A percentile compares a stretch with the other conserved stretches of the same genome.
Conservation (phyloP, 1,284 basidiomycete genomes). For the Flammula alnicola region DNA sequence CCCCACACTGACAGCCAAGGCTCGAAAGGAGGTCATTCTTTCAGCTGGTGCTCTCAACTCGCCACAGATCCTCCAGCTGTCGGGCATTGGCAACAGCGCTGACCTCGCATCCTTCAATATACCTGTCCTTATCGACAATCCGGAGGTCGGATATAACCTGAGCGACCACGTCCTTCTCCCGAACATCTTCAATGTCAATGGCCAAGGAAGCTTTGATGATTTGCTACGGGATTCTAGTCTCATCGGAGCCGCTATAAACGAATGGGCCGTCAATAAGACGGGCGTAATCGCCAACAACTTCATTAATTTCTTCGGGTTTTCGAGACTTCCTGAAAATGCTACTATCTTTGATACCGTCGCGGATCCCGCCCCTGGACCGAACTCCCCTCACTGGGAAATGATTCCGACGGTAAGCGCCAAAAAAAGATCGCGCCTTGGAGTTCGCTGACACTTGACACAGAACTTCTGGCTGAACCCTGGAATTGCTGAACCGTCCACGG, state of each 20-base stretch:
- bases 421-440: too few species aligned
- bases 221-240: slow-evolving; percentile 24
- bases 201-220: slow-evolving; percentile 21
- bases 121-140: slow-evolving; percentile 33
- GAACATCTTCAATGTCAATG: slow-evolving; percentile 33
- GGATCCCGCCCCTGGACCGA: slow-evolving; percentile 34
- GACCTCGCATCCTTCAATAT: slow-evolving; percentile 29
- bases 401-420: too few species aligned
- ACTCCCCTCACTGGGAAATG: slow-evolving; percentile 35
- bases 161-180: slow-evolving; percentile 37
- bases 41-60: slow-evolving; percentile 45
- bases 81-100: slow-evolving; percentile 47
- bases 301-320: slow-evolving; percentile 24
- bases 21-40: slow-evolving; percentile 46
- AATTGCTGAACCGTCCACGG: slow-evolving; percentile 24
- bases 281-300: slow-evolving; percentile 23
- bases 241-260: slow-evolving; percentile 11
- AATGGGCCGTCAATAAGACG: slow-evolving; percentile 24
- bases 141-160: slow-evolving; percentile 50
- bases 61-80: slow-evolving; percentile 49
- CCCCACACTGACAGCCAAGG: slow-evolving; percentile 32
- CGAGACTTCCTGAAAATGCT: slow-evolving; percentile 34
- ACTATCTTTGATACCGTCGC: slow-evolving; percentile 24
- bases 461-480: slow-evolving; percentile 28
- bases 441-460: too few species aligned